These are phyloP conservation scores for Mitragyna speciosa DNA, from an alignment of 257 asterid genomes.

Conservation along the genomic window DNA sequence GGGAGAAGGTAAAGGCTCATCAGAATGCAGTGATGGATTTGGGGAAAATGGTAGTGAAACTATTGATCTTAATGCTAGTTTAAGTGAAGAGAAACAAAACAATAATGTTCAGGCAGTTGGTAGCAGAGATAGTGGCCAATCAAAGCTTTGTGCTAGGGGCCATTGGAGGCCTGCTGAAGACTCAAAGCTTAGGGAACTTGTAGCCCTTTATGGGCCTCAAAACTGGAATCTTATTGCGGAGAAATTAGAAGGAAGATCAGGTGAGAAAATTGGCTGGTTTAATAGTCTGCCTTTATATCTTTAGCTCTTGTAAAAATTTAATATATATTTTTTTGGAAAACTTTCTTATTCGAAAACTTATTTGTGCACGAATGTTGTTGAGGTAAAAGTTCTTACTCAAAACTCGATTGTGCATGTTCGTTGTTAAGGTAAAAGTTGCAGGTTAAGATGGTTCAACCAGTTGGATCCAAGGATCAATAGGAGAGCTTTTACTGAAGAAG, in stretches of 20 bases:
- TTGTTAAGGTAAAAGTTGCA: conserved; percentile 70
- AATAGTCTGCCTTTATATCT: background rate
- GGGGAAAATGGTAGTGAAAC: conserved; percentile 20
- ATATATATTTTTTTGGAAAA: background rate
- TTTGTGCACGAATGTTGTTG: background rate
- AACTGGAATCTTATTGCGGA: conserved; percentile 91
- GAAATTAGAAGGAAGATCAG: conserved; percentile 78
- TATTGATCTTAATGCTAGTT: conserved; percentile 55
- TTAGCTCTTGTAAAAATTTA: background rate
- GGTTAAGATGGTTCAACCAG: conserved; percentile 90
- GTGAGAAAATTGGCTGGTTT: conserved; percentile 27
- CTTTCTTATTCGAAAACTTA: no score
- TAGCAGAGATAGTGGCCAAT: conserved; percentile 36
- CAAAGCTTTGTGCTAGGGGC: conserved; percentile 77
- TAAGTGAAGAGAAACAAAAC: conserved; percentile 33
- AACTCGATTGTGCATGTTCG: background rate
- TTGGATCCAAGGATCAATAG: conserved; percentile 83
- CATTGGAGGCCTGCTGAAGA: conserved; percentile 97
- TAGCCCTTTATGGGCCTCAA: conserved; percentile 83
- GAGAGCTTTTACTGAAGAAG: conserved; percentile 79
- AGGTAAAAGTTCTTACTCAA: no score
- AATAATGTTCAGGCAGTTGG: conserved; percentile 11
- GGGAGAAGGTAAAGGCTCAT: conserved; percentile 28
- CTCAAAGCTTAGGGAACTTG: conserved; percentile 74
- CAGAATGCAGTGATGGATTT: conserved; percentile 29